phyloP scores from a whole-genome alignment of 768 basidiomycete genomes.

The Tricholoma saponaceum region DNA sequence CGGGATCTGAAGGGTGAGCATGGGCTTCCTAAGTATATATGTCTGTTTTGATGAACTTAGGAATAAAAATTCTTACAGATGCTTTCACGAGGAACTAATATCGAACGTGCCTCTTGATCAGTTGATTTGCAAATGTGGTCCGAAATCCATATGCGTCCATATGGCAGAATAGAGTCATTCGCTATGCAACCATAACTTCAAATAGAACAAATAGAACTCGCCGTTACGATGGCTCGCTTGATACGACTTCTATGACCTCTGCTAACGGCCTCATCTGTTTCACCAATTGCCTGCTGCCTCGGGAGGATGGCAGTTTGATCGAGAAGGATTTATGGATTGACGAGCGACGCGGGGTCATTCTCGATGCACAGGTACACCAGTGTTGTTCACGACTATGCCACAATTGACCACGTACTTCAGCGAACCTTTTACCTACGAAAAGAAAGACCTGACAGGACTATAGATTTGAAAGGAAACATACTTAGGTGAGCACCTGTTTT shows the following conservation, averaged over 20 bases:
- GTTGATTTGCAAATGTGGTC: not conserved
- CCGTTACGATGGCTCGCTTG: not conserved
- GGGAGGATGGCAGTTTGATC: conserved; percentile 73
- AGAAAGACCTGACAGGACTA: conserved; percentile 55
- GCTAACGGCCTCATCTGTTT: conserved; percentile 74
- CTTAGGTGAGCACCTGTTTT: conserved; percentile 42
- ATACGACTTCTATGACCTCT: conserved; percentile 31
- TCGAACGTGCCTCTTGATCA: not conserved
- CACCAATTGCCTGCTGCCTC: conserved; percentile 79
- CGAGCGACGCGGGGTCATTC: conserved; percentile 63
- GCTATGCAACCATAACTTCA: not conserved
- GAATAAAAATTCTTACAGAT: not conserved
- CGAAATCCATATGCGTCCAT: not conserved
- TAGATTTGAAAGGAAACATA: conserved; percentile 76
- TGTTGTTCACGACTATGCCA: not conserved
- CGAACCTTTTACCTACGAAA: conserved; percentile 61
- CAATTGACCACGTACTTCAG: conserved; percentile 29
- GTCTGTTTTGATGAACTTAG: not conserved
- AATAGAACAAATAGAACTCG: not conserved
- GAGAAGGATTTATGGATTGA: conserved; percentile 83
- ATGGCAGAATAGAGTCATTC: not conserved
- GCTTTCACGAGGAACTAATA: not conserved
- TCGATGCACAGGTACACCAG: conserved; percentile 66
- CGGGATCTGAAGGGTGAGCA: not conserved
- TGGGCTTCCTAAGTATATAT: not conserved